These are phyloP conservation scores for Plasmodium coatneyi DNA, from an alignment of 169 alveolate genomes.

Conservation along the genomic window DNA sequence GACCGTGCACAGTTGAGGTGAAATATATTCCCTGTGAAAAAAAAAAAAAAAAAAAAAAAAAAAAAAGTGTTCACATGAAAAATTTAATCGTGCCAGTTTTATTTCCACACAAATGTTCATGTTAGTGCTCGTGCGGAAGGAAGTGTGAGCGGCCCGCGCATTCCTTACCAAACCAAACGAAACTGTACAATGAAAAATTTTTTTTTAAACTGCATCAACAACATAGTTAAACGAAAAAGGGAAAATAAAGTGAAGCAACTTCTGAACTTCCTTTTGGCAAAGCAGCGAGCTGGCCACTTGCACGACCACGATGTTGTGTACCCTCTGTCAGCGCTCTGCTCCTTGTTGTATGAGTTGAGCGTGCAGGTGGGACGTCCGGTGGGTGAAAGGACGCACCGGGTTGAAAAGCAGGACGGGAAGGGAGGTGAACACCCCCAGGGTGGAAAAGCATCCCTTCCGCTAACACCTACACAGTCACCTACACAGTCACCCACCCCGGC, in stretches of 20 bases:
- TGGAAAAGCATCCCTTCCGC: not conserved
- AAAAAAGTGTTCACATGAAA: not conserved
- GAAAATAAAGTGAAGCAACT: slow-evolving; percentile 29
- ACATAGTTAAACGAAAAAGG: slow-evolving; percentile 7
- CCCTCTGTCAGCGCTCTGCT: slow-evolving; percentile 14
- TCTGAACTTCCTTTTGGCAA: not conserved
- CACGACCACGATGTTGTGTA: slow-evolving; percentile 16
- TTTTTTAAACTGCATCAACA: not conserved
- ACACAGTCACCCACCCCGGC: not conserved
- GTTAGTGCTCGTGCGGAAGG: not conserved
- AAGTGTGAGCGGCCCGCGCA: not conserved
- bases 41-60: too few relatives aligned
- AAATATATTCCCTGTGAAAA: not conserved
- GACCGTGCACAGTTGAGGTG: not conserved
- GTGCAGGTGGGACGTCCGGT: not conserved
- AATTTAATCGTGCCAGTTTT: not conserved
- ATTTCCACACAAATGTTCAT: not conserved
- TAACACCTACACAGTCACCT: not conserved
- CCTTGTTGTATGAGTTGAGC: not conserved
- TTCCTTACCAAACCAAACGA: too few relatives aligned
- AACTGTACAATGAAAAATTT: slow-evolving; percentile 2
- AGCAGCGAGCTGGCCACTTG: not conserved
- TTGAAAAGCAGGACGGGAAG: not conserved
- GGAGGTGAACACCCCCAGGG: not conserved
- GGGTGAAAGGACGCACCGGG: too few relatives aligned